These are phyloP conservation scores for Scedosporium apiospermum DNA, from an alignment of 2,329 filamentous ascomycete species.

Conservation along the genomic window DNA sequence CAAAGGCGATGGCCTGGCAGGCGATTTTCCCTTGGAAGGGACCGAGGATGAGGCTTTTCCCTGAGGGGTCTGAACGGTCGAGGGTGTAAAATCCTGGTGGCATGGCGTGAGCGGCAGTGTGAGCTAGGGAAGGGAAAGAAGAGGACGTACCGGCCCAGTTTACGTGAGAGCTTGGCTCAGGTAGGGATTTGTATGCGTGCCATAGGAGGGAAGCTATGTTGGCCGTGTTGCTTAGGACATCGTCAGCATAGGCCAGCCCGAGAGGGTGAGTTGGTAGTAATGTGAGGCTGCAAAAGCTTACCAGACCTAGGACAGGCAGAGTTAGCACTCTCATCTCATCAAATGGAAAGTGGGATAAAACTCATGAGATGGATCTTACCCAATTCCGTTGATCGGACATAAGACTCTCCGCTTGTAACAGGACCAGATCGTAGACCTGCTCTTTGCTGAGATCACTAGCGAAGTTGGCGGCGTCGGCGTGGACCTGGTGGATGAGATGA, in stretches of 20 bases:
- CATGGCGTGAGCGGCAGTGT: background rate
- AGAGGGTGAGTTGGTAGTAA: background rate
- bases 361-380: slow-evolving; percentile 37
- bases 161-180: slow-evolving; percentile 53
- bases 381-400: slow-evolving; percentile 70
- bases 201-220: slow-evolving; percentile 69
- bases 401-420: slow-evolving; percentile 59
- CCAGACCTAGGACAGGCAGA: background rate
- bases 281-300: background rate
- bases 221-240: slow-evolving; percentile 54
- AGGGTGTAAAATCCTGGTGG: slow-evolving; percentile 61
- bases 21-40: slow-evolving; percentile 75
- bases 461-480: slow-evolving; percentile 73
- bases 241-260: background rate
- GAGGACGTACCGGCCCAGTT: slow-evolving; percentile 62
- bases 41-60: slow-evolving; percentile 57
- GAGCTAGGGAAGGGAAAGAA: background rate
- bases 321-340: background rate
- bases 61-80: slow-evolving; percentile 33
- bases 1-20: slow-evolving; percentile 68
- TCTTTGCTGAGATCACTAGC: slow-evolving; percentile 55
- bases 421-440: slow-evolving; percentile 64
- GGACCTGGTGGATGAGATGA: slow-evolving; percentile 41
- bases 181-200: slow-evolving; percentile 69
- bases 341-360: background rate